Evolutionary conservation across 1,139 yeast genomes (phyloP), one percentile per base, ranked within the genome.

Genomic region (Geotrichum carabidarum): DNA sequence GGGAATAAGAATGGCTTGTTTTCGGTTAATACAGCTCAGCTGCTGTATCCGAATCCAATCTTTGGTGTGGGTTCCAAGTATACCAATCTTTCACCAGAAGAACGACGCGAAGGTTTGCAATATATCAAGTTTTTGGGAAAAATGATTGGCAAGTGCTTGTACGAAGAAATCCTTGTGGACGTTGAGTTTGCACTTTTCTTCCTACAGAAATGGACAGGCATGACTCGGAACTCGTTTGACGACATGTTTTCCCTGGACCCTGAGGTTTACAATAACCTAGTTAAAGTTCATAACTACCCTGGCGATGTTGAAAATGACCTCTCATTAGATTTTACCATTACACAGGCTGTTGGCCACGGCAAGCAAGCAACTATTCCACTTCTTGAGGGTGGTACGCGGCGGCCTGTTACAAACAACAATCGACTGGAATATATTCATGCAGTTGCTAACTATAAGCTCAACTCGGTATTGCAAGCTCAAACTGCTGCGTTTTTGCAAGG

Each of bases 121-220:
- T 76, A 77, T 57, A 69, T 80, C 50, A 76, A 76, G 60, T 90
- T 89, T 63, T 69, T 90, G 61, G 99, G 99, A 0, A 82, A 79
- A 70, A 73, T 90, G 8, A 76, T 93, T 49, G 99, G 98, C 1
- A 93, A 90, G 66, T 90, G 98, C 65, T 73, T 93, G n/a, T 89
- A 86, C 65, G 96, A 88, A 56, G 82, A 83, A 54, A 84, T 90
- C 2, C 74, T 91, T 59, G 81, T 93, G 12, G 96, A 91, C 68
- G 80, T 88, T 30, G 79, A 84, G 15, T 91, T 93, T 76, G 91
- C 97, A 0, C 88, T 94, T 2, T 89, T 90, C 62, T 93, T 93
- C 65, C 69, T 93, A 50, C 84, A 82, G 59, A 87, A 86, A 67
- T 81, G 94, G 87, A 60, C 67, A 1, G 65, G 62, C 1, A 67